These are phyloP conservation scores for Neoarthrinium moseri DNA, from an alignment of 2,329 filamentous ascomycete species.

Conservation along the genomic window DNA sequence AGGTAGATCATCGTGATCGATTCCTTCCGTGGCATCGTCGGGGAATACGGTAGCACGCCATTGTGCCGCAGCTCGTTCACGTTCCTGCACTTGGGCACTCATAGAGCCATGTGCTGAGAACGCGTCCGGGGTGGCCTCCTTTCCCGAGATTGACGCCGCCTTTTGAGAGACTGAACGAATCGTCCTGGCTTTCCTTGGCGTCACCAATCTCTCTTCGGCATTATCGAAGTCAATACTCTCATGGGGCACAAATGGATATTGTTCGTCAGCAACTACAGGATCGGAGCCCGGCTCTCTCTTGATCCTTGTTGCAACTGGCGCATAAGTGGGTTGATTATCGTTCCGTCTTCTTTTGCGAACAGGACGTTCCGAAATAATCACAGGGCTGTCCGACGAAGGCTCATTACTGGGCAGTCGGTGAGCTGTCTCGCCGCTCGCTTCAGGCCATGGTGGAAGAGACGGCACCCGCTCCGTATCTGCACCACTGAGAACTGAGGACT, in stretches of 20 bases:
- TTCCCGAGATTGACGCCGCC: background rate
- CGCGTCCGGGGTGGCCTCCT: background rate
- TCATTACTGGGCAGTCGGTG: slow-evolving; percentile 41
- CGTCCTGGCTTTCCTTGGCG: slow-evolving; percentile 35
- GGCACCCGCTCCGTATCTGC: background rate
- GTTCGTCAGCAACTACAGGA: slow-evolving; percentile 23
- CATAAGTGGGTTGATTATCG: slow-evolving; percentile 19
- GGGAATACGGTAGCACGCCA: slow-evolving; percentile 30
- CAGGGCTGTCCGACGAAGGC: slow-evolving; percentile 50
- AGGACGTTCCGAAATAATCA: slow-evolving; percentile 49
- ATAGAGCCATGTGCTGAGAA: background rate
- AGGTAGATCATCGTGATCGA: background rate
- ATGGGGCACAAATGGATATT: slow-evolving; percentile 35
- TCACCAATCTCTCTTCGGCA: slow-evolving; percentile 40
- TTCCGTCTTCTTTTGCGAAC: slow-evolving; percentile 46
- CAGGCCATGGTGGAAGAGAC: slow-evolving; percentile 28
- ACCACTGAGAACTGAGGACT: background rate
- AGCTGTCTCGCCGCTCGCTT: background rate
- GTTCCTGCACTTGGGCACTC: slow-evolving; percentile 1
- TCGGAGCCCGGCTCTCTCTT: slow-evolving; percentile 42
- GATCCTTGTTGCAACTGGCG: slow-evolving; percentile 28
- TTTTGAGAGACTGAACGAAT: background rate
- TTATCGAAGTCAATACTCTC: slow-evolving; percentile 63
- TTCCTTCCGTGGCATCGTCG: background rate
- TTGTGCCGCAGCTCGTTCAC: slow-evolving; percentile 14